A percentile compares a stretch with the other conserved stretches of the same genome.
Conservation (phyloP, 2,329 filamentous ascomycete genomes). For the Diaporthe citrichinensis region DNA sequence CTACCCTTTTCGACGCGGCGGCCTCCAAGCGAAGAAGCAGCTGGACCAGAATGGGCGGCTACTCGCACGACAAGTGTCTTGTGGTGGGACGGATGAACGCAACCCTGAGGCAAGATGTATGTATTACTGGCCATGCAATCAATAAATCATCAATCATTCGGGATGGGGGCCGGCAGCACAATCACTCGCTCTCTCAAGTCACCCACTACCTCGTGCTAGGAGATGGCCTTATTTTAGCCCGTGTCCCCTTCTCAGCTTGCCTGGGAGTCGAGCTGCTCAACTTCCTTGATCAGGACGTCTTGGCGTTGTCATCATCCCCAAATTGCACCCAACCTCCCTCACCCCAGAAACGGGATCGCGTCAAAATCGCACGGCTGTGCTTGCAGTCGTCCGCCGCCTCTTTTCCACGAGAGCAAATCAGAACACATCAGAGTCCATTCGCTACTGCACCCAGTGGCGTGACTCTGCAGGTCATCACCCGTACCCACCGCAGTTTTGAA, state of each 20-base stretch:
- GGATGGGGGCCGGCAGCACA: background rate
- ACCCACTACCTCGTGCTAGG: constrained; percentile 17
- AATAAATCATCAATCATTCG: background rate
- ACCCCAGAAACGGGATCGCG: constrained; percentile 30
- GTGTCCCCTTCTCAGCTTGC: background rate
- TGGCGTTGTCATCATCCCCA: constrained; percentile 34
- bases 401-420: constrained; percentile 27
- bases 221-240: constrained; percentile 14
- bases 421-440: constrained; percentile 2
- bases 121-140: constrained; percentile 10
- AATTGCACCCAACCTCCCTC: constrained; percentile 32
- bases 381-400: constrained; percentile 30
- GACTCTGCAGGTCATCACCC: constrained; percentile 24
- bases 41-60: constrained; percentile 1
- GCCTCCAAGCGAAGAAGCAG: constrained; percentile 23
- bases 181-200: background rate
- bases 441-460: constrained; percentile 26
- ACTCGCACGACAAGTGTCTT: constrained; percentile 13
- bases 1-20: background rate
- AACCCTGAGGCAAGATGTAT: constrained; percentile 10
- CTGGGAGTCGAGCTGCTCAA: constrained; percentile 20
- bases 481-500: constrained; percentile 15
- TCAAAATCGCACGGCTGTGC: constrained; percentile 30
- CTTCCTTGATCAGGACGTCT: constrained; percentile 33
- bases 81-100: constrained; percentile 4